Evolutionary conservation across 73 alveolate species (phyloP), one percentile per base, ranked within the genome.

Genomic region (Tetrahymena thermophila): DNA sequence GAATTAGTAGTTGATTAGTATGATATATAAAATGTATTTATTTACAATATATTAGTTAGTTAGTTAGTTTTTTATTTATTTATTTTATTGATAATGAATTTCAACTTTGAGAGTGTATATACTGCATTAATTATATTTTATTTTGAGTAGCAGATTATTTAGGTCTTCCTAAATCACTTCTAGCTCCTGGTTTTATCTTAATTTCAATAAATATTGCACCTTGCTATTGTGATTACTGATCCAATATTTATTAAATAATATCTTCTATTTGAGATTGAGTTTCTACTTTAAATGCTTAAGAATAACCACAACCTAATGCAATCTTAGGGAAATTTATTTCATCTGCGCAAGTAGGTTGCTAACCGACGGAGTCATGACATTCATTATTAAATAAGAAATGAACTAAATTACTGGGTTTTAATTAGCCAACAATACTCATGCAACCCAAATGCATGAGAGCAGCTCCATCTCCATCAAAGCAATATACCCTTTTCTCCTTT

Each of bases 81-180:
- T 19, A 50, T 19, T 50, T 14, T 1, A 50, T 19, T 50, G 31
- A 10, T 50, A 2, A 50, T 11, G 31, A 50, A 19, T 50, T 9
- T 71, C 89, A 71, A 21, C 42, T 71, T 95, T 93, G 89, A 85
- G 93, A 95, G 34, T 93, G 93, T 19, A 95, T 56, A 85, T 85
- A 85, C 28, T 85, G 93, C 98, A 97, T 96, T 85, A 97, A 97
- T 71, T 97, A 94, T 15, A 95, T 95, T 85, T 96, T 96, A 83
- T 96, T 97, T 89, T 97, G 96, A 38, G 84, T 93, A 10, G 98
- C 97, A 50, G 98, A 93, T 17, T 96, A 56, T 57, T 97, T 97
- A 43, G 98, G 98, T 95, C 98, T 97, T 37, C 98, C 97, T 89
- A 97, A 94, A 96, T 97, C 96, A 56, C 94, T 96, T 89, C 98